These are phyloP conservation scores for Venustampulla echinocandica DNA, from an alignment of 495 filamentous ascomycete genomes.

Conservation along the genomic window DNA sequence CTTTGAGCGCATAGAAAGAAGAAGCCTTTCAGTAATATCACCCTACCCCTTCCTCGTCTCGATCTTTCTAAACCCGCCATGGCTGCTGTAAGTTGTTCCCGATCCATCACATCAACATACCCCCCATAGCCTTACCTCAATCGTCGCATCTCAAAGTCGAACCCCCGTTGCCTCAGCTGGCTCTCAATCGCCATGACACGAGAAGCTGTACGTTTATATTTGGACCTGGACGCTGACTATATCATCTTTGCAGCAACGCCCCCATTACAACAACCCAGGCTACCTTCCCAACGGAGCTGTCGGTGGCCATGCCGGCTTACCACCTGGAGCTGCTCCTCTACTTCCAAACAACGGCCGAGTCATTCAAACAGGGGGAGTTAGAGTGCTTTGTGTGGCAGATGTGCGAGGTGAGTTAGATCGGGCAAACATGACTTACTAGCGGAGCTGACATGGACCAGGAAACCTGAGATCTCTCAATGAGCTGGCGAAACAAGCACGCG, in stretches of 20 bases:
- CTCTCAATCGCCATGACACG: background rate
- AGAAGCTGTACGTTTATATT: background rate
- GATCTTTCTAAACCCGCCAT: conserved; percentile 4
- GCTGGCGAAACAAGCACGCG: conserved; percentile 82
- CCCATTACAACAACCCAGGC: conserved; percentile 22
- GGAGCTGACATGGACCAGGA: conserved; percentile 43
- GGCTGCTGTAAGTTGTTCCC: conserved; percentile 17
- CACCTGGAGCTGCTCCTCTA: conserved; percentile 45
- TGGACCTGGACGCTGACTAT: conserved; percentile 5
- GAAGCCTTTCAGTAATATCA: conserved; percentile 8
- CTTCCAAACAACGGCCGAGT: conserved; percentile 54
- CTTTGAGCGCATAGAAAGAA: conserved; percentile 16
- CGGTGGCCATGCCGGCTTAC: conserved; percentile 31
- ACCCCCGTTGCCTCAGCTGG: background rate
- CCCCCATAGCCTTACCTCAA: background rate
- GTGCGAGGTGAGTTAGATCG: conserved; percentile 68
- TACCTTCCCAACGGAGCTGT: conserved; percentile 47
- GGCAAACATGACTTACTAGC: conserved; percentile 12
- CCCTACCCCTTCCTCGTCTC: background rate
- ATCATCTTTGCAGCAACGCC: conserved; percentile 17
- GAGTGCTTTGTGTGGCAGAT: conserved; percentile 94
- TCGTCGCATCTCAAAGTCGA: background rate
- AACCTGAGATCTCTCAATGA: conserved; percentile 95
- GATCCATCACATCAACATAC: background rate
- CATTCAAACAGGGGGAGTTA: conserved; percentile 72